Conservation (phyloP, 345 rosid genomes). For the Hibiscus mutabilis region DNA sequence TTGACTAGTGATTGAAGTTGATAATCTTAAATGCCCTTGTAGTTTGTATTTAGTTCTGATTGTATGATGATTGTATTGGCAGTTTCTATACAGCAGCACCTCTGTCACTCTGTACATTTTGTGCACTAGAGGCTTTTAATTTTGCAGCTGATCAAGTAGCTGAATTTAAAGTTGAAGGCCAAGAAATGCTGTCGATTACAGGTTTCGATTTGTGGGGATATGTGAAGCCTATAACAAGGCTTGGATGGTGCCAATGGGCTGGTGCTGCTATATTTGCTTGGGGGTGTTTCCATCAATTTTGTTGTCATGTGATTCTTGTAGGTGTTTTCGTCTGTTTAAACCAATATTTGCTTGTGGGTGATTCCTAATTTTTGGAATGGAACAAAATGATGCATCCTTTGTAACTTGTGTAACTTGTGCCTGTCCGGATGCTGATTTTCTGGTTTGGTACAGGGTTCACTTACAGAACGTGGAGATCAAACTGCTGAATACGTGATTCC, state of each 20-base stretch:
- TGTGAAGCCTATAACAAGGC: slow-evolving; percentile 8
- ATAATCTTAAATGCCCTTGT: not conserved
- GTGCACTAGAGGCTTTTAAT: slow-evolving; percentile 11
- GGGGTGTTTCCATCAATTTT: slow-evolving; percentile 15
- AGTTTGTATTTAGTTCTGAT: not conserved
- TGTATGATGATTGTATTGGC: slow-evolving; percentile 5
- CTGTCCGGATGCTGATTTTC: not conserved
- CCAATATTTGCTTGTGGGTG: not conserved
- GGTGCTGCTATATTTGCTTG: slow-evolving; percentile 18
- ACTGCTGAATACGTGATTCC: slow-evolving; percentile 7
- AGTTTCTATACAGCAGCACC: slow-evolving; percentile 17
- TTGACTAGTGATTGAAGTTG: not conserved
- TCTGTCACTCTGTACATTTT: slow-evolving; percentile 12
- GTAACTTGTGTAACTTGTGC: not conserved
- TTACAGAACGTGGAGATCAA: slow-evolving; percentile 5
- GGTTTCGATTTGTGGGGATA: slow-evolving; percentile 12
- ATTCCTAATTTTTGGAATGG: not conserved
- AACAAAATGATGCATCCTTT: not conserved
- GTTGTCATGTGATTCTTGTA: slow-evolving; percentile 16
- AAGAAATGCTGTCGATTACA: not conserved
- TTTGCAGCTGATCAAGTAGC: slow-evolving; percentile 17
- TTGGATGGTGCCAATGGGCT: slow-evolving; percentile 19
- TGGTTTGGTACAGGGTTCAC: slow-evolving; percentile 1
- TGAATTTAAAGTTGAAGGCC: slow-evolving; percentile 9
- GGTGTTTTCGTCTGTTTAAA: not conserved